Percentiles rank a stretch among this genome's conserved stretches.
Conservation (phyloP, 257 asterid species). For the Solanum tacnaense region DNA sequence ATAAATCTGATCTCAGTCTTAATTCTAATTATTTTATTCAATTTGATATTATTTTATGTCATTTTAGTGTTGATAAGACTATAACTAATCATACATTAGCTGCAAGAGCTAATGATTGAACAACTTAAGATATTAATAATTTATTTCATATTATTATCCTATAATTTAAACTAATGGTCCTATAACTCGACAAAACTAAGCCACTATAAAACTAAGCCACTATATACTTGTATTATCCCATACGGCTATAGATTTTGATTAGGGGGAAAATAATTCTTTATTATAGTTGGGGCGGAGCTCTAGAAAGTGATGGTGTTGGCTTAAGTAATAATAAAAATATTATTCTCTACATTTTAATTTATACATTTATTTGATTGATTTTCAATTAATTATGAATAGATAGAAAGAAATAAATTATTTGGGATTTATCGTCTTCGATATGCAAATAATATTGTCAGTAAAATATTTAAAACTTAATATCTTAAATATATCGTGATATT, state of each 20-base stretch:
- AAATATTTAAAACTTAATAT: no score
- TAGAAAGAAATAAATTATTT: no score
- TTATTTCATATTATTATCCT: background rate
- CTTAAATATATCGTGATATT: no score
- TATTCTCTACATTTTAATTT: no score
- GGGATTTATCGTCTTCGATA: no score
- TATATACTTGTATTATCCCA: background rate
- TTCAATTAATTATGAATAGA: no score
- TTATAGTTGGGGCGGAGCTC: background rate
- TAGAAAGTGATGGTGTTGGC: background rate
- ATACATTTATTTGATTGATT: no score
- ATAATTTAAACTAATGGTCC: background rate
- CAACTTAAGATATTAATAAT: background rate
- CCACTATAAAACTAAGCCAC: background rate
- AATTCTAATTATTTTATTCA: no score
- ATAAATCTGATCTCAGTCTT: no score
- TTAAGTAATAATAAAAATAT: no score
- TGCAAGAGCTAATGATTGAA: background rate
- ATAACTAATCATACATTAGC: background rate
- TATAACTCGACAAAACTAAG: background rate
- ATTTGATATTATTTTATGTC: no score
- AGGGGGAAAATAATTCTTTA: accelerated
- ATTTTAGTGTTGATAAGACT: background rate
- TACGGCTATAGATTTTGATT: background rate
- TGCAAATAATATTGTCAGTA: no score